A percentile compares a stretch with the other conserved stretches of the same genome.
Conservation (phyloP, 257 asterid genomes). For the Capsicum baccatum region DNA sequence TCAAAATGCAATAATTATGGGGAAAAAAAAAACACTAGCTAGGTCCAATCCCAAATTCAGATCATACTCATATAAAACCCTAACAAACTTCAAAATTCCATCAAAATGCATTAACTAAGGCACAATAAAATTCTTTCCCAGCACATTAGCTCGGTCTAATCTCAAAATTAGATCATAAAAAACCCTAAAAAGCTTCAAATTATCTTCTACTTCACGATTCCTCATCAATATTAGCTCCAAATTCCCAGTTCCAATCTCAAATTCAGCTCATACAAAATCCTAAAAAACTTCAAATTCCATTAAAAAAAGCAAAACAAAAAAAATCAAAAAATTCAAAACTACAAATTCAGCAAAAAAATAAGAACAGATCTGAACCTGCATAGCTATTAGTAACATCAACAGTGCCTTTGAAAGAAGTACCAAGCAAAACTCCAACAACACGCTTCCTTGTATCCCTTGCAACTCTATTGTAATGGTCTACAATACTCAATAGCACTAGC, state of each 20-base stretch:
- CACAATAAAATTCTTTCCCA: background rate
- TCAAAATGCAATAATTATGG: too few relatives aligned
- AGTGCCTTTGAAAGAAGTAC: conserved; percentile 80
- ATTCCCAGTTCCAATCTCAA: background rate
- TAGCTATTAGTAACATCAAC: conserved; percentile 97
- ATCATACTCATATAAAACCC: too few relatives aligned
- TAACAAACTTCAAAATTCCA: too few relatives aligned
- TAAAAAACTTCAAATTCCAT: background rate
- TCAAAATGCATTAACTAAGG: background rate
- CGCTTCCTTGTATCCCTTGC: too few relatives aligned
- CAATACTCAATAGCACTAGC: too few relatives aligned
- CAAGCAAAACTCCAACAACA: conserved; percentile 48
- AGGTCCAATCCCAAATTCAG: too few relatives aligned
- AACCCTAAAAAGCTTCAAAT: background rate
- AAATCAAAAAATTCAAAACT: background rate
- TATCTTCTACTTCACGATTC: background rate
- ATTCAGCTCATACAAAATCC: background rate
- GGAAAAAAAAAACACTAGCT: too few relatives aligned
- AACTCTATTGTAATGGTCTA: too few relatives aligned
- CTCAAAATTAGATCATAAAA: background rate
- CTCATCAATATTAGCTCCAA: background rate
- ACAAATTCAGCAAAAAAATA: background rate
- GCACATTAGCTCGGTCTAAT: background rate
- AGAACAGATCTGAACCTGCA: conserved; percentile 79
- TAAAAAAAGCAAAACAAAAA: background rate